Evolutionary conservation across 345 rosid genomes (phyloP).

Genomic region (Orychophragmus violaceus): DNA sequence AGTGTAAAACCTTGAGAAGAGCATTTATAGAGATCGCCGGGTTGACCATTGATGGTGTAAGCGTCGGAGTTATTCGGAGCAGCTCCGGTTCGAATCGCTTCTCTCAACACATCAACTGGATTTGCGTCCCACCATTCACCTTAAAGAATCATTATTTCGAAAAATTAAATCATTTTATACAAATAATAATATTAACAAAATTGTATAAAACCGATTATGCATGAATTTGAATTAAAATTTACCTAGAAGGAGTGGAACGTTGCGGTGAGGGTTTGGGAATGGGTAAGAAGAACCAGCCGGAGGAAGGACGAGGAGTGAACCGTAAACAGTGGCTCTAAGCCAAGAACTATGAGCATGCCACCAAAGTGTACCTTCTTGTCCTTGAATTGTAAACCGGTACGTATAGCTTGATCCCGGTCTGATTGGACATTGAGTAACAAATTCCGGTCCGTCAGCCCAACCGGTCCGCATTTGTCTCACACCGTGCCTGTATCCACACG

Average conservation of each 20-base stretch:
- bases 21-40: slow-evolving; percentile 90
- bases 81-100: slow-evolving; percentile 64
- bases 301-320: slow-evolving; percentile 70
- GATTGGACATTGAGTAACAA: slow-evolving; percentile 90
- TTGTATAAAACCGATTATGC: not conserved
- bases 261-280: slow-evolving; percentile 63
- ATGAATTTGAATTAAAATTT: not conserved
- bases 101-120: slow-evolving; percentile 72
- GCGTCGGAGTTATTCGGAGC: slow-evolving; percentile 78
- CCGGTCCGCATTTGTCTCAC: slow-evolving; percentile 77
- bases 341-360: slow-evolving; percentile 99
- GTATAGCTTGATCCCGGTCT: slow-evolving; percentile 85
- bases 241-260: slow-evolving; percentile 81
- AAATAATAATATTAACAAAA: too few relatives aligned
- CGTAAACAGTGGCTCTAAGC: slow-evolving; percentile 95
- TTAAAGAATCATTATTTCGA: slow-evolving; percentile 18
- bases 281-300: slow-evolving; percentile 68
- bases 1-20: slow-evolving; percentile 55
- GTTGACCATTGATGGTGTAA: slow-evolving; percentile 88
- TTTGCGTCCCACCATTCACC: slow-evolving; percentile 99
- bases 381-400: slow-evolving; percentile 78
- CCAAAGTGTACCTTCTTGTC: slow-evolving; percentile 94
- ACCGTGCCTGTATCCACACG: slow-evolving; percentile 62
- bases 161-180: too few relatives aligned
- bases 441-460: slow-evolving; percentile 98